Base-by-base conservation (phyloP, 75 land plant genomes). In the Ceratopteris richardii region DNA sequence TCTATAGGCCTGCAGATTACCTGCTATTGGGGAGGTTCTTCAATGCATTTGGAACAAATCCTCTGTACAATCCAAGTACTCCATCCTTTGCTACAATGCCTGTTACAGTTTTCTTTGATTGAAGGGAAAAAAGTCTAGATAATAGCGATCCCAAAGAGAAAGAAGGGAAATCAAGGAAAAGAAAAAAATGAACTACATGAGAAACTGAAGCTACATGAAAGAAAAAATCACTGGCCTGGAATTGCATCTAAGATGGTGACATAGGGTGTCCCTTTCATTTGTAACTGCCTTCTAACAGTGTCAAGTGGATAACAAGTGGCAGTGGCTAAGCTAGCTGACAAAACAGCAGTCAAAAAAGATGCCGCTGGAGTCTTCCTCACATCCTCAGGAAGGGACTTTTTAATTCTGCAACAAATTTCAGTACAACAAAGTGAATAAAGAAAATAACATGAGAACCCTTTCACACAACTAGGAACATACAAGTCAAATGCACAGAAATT, bases 11-110 rank as follows among this genome's bases (percentile, higher is more conserved):
- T n/a, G n/a, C n/a, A n/a, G n/a, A 9, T 33, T 46, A 88, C 98
- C 98, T 92, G 98, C 95, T 92, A 40, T 85, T 92, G 33, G 98
- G 98, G 14, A 92, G 78, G 57, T 61, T 92, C 64, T 92, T 92
- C 59, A 92, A 68, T 21, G 89, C 90, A 78, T 92, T 92, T 21
- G 98, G 98, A 56, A 92, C 70, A 75, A 92, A 88, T 19, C 98
- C 98, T 50, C 98, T 66, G 62, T 92, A 92, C 50, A 92, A 58
- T 22, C 98, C 98, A 57, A 80, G n/a, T 33, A 85, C 31, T 0
- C 98, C 98, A 78, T 92, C 98, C 40, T 84, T 85, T 22, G 65
- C 82, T 40, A 92, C 73, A 48, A 92, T 88, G 59, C 94, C 98
- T 92, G 9, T 33, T 9, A 9, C 3, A 33, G 9, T 9, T 4